Conservation (phyloP, 2,329 filamentous ascomycete species). For the Ambrosiella xylebori region DNA sequence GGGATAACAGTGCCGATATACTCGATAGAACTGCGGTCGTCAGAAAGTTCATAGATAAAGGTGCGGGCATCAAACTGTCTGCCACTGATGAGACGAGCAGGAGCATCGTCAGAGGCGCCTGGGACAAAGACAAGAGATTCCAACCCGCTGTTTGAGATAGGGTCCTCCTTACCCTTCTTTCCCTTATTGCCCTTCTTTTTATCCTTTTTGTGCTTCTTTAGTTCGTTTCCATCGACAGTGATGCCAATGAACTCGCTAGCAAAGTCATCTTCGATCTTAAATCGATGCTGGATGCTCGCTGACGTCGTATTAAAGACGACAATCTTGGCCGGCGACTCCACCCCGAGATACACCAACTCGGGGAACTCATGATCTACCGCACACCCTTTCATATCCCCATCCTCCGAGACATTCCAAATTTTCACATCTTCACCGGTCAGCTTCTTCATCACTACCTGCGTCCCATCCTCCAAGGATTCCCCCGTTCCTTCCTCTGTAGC, state of each 20-base stretch:
- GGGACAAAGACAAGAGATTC: constrained; percentile 10
- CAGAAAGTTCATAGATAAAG: constrained; percentile 9
- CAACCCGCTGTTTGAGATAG: constrained; percentile 1
- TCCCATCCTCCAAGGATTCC: not conserved
- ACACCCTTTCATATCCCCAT: constrained; percentile 7
- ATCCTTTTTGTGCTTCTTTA: constrained; percentile 10
- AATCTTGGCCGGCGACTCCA: constrained; percentile 7
- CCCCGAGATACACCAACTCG: constrained; percentile 10
- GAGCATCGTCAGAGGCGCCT: not conserved
- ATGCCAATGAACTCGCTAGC: not conserved
- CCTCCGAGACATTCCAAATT: constrained; percentile 9
- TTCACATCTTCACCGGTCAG: constrained; percentile 1
- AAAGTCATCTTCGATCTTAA: not conserved
- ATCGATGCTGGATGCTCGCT: constrained; percentile 7
- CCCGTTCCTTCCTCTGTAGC: not conserved
- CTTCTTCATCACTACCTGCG: constrained; percentile 1
- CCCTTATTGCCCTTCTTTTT: not conserved
- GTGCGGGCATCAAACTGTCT: constrained; percentile 9
- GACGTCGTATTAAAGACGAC: constrained; percentile 11
- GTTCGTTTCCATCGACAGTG: not conserved
- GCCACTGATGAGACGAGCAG: constrained; percentile 5
- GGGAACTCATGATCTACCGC: constrained; percentile 10
- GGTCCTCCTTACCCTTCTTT: not conserved
- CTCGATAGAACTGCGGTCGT: constrained; percentile 2
- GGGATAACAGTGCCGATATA: constrained; percentile 9